Base-by-base conservation (phyloP, 2,329 filamentous ascomycete species). In the Plectosphaerella plurivora region DNA sequence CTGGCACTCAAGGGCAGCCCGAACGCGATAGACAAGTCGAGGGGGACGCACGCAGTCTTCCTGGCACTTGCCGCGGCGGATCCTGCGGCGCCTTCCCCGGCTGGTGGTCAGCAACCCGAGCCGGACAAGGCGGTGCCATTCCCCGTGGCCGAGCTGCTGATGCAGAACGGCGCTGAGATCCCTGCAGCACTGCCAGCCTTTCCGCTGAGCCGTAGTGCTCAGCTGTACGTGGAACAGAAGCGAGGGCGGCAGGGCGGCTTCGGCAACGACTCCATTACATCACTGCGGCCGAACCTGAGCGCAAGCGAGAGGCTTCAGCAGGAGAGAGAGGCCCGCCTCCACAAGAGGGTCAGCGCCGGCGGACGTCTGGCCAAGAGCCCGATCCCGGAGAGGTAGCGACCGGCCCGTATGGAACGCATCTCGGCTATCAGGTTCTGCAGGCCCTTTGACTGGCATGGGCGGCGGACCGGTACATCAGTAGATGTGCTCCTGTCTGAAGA, bases 161-260 rank as follows among this genome's bases (percentile, higher is more conserved):
- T 96, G 14, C 95, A 97, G 62, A 97, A 99, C 63, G 94, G 94
- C 15, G 92, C 92, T 4, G 88, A 96, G 56, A 87, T 97, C 35
- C 93, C 94, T 0, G 65, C 75, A 1, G 75, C 83, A 2, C 77
- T 88, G 55, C 89, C 92, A 1, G 87, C 90, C 0, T 92, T 97
- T 59, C 91, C 91, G 1, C 79, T 99, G 11, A 91, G 90, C 55
- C 77, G 83, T 10, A 87, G 86, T 46, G 93, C 94, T 3, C 86
- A 89, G 63, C 70, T 88, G 35, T 99, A 97, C 62, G 76, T 97
- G 47, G 91, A 96, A 59, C 85, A 91, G 71, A 96, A 86, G 67
- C 74, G 79, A 54, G 72, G 78, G 51, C 73, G 79, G 57, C 67
- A 71, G 58, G 66, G 70, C 54, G 71, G 69, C 61, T 64, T 75